Conservation (phyloP, 352 stramenopile genomes). For the Phytophthora ohioensis region DNA sequence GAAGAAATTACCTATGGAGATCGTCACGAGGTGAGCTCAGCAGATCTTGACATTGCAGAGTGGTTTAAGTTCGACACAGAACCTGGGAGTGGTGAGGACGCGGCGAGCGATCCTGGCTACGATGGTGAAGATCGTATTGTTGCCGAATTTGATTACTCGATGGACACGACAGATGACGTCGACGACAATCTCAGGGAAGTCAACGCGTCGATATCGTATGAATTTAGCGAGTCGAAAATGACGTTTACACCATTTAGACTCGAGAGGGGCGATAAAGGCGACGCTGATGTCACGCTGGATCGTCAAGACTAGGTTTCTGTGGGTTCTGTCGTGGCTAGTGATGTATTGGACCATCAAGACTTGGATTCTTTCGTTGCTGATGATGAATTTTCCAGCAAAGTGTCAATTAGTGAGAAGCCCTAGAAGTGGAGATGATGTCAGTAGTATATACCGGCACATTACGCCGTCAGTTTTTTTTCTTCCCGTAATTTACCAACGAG, state of each 20-base stretch:
- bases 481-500: no score
- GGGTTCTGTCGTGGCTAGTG: no score
- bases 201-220: neutral
- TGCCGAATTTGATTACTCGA: neutral
- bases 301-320: no score
- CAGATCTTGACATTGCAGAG: neutral
- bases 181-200: neutral
- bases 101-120: neutral
- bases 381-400: no score
- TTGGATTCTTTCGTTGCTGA: no score
- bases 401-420: no score
- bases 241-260: neutral
- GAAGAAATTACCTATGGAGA: slow-evolving; percentile 11
- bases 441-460: no score
- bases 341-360: no score
- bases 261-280: neutral
- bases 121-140: neutral
- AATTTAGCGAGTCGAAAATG: neutral
- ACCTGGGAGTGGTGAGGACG: no score
- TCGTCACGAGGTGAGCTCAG: neutral
- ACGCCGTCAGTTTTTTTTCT: no score
- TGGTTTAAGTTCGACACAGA: neutral
- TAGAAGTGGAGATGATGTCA: no score
- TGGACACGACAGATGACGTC: neutral
- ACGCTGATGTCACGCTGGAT: neutral